A percentile compares a stretch with the other conserved stretches of the same genome.
These are phyloP conservation scores for Heteromeles arbutifolia DNA, from an alignment of 306 rosid species.

Conservation along the genomic window DNA sequence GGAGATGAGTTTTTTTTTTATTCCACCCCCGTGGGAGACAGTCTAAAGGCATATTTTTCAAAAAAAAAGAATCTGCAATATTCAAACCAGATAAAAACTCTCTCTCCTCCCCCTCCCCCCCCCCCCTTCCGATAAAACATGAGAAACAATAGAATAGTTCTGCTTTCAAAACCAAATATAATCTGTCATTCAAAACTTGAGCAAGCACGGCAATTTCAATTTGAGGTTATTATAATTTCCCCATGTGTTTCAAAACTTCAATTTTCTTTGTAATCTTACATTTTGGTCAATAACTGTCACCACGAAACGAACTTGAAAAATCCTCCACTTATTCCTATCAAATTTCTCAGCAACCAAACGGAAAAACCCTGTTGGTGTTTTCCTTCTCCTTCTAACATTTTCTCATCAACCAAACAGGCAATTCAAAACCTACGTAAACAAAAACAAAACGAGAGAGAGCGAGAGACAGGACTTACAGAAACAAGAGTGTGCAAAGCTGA, in stretches of 20 bases:
- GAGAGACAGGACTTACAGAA: constrained; percentile 44
- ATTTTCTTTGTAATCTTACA: not conserved
- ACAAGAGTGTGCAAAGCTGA: constrained; percentile 65
- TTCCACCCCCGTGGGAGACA: too few relatives aligned
- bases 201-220: not conserved
- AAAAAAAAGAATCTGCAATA: not conserved
- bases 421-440: not conserved
- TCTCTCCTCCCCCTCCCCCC: too few relatives aligned
- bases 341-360: constrained; percentile 4
- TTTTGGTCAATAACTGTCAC: not conserved
- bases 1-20: too few relatives aligned
- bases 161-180: not conserved
- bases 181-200: not conserved
- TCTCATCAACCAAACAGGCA: not conserved
- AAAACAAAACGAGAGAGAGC: not conserved
- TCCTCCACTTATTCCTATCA: not conserved
- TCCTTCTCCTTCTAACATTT: not conserved
- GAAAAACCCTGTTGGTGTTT: not conserved
- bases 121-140: not conserved
- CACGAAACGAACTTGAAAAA: not conserved
- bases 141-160: not conserved
- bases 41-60: not conserved
- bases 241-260: not conserved
- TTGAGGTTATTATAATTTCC: not conserved
- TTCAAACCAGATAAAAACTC: not conserved